Percentiles rank a stretch among this genome's conserved stretches.
Conservation (phyloP, 139 green algal species). For the Spirogloea muscicola region DNA sequence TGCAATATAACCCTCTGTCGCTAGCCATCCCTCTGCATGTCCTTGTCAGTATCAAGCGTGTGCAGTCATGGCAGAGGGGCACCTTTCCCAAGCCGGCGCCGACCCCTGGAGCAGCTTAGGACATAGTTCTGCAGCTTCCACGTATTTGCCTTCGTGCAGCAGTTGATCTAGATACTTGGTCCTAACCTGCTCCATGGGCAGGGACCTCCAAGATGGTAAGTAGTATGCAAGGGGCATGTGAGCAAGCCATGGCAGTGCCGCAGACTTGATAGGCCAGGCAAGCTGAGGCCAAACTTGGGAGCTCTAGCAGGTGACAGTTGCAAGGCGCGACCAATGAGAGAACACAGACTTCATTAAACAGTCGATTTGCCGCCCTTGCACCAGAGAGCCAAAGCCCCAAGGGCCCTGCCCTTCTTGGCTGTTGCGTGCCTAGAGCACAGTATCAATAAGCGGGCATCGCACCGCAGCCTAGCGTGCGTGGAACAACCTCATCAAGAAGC, state of each 20-base stretch:
- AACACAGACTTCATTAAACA: neutral
- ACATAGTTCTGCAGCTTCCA: slow-evolving; percentile 57
- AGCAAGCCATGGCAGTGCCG: neutral
- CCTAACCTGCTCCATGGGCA: neutral
- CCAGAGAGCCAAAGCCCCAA: neutral
- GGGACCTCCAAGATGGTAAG: neutral
- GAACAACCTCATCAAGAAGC: no score
- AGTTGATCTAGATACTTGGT: slow-evolving; percentile 46
- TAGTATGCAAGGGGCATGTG: neutral
- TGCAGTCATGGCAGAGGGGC: no score
- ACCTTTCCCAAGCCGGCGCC: slow-evolving; percentile 65
- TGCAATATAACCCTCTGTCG: neutral
- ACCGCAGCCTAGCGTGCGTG: neutral
- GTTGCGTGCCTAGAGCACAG: no score
- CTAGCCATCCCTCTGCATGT: neutral
- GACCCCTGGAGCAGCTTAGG: slow-evolving; percentile 58
- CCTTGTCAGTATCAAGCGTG: no score
- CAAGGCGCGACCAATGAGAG: neutral
- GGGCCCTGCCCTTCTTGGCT: neutral
- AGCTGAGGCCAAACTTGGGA: neutral
- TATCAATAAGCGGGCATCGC: neutral
- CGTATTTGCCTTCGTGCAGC: slow-evolving; percentile 46
- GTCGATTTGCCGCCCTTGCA: neutral
- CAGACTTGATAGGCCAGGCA: neutral
- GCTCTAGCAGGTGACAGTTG: neutral